Percentiles rank a stretch among this genome's conserved stretches.
Evolutionary conservation across 2,329 filamentous ascomycete genomes (phyloP).

Genomic region (Pseudogymnoascus sp.): DNA sequence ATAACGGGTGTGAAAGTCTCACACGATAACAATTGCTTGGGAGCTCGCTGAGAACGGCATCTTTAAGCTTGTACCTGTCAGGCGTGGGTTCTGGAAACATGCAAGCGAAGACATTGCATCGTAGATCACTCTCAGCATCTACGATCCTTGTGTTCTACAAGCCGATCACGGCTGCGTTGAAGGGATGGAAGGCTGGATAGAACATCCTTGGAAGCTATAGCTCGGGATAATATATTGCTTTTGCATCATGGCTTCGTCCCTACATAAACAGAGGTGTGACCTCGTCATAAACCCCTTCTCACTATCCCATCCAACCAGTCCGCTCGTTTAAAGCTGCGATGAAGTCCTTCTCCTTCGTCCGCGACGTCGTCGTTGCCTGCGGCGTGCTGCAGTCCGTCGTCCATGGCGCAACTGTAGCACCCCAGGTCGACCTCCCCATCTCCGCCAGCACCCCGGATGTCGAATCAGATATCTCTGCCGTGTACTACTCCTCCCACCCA

Average conservation of each 20-base stretch:
- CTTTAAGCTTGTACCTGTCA: background rate
- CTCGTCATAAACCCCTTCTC: background rate
- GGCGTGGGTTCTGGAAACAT: background rate
- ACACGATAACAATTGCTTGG: background rate
- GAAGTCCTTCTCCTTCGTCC: conserved; percentile 1
- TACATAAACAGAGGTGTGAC: background rate
- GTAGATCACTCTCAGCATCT: background rate
- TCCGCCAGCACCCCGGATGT: conserved; percentile 31
- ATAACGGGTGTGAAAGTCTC: background rate
- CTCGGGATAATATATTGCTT: background rate
- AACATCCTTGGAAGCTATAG: background rate
- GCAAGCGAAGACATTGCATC: background rate
- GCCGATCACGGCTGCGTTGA: background rate
- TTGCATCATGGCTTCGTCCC: background rate
- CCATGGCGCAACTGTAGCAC: background rate
- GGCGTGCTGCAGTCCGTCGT: background rate
- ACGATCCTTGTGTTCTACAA: background rate
- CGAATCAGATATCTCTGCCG: conserved; percentile 36
- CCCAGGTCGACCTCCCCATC: conserved; percentile 23
- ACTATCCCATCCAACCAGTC: background rate
- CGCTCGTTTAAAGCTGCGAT: background rate
- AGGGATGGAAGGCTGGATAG: background rate
- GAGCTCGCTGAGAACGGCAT: background rate
- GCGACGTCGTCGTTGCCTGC: background rate
- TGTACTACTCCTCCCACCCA: conserved; percentile 34